Conservation (phyloP, 2,329 filamentous ascomycete species). For the Hymenotorrendiella dingleyae region DNA sequence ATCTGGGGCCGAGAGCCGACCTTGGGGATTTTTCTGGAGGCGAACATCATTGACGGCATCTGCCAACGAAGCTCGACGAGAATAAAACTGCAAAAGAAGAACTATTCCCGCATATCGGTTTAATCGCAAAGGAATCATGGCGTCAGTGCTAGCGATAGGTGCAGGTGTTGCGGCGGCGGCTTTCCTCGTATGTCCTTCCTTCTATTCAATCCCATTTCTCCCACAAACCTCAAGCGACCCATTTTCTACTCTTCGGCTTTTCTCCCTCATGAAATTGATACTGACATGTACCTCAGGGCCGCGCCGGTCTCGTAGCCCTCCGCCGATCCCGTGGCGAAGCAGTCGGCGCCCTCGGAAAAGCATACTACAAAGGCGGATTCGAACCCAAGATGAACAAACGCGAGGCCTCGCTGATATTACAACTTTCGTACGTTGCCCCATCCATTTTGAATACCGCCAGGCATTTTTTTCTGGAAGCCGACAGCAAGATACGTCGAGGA, state of each 20-base stretch:
- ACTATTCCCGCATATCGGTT: too few relatives aligned
- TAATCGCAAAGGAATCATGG: conserved; percentile 39
- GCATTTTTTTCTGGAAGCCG: neutral
- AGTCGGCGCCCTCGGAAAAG: conserved; percentile 74
- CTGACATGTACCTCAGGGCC: conserved; percentile 54
- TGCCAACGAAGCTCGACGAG: too few relatives aligned
- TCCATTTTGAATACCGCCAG: neutral
- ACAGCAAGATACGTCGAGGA: neutral
- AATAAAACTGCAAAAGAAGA: too few relatives aligned
- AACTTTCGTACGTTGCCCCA: conserved; percentile 66
- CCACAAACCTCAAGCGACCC: too few relatives aligned
- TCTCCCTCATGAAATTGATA: too few relatives aligned
- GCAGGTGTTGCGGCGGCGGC: conserved; percentile 58
- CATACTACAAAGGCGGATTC: conserved; percentile 98
- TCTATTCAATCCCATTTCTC: conserved; percentile 2
- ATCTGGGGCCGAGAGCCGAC: too few relatives aligned
- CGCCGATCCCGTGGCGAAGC: conserved; percentile 71
- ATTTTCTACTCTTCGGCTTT: too few relatives aligned
- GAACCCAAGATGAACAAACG: conserved; percentile 89
- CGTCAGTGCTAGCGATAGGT: conserved; percentile 52
- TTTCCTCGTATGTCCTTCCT: conserved; percentile 47
- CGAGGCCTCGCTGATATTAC: conserved; percentile 85
- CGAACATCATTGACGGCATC: too few relatives aligned
- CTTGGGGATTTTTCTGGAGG: too few relatives aligned
- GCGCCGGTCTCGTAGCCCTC: conserved; percentile 85